These are phyloP conservation scores for Drosera capensis DNA, from an alignment of 148 eudicot species.

Conservation along the genomic window DNA sequence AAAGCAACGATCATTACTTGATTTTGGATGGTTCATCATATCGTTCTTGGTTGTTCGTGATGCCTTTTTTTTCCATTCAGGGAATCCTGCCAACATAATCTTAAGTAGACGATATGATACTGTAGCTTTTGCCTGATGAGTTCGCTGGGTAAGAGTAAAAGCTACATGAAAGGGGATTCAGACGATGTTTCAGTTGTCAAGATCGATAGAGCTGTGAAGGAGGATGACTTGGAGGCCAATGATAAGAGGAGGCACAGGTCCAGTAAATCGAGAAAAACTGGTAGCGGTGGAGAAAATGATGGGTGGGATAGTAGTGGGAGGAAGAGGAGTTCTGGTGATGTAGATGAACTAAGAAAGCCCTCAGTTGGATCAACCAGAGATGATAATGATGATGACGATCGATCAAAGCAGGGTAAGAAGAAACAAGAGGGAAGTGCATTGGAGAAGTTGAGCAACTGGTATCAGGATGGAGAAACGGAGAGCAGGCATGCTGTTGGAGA, in stretches of 20 bases:
- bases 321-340: constrained; percentile 45
- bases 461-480: constrained; percentile 63
- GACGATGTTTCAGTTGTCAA: constrained; percentile 16
- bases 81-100: too few relatives aligned
- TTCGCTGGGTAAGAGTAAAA: constrained; percentile 32
- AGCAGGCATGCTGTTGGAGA: constrained; percentile 38
- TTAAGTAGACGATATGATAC: too few relatives aligned
- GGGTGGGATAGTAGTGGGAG: constrained; percentile 40
- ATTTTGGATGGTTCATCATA: too few relatives aligned
- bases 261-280: constrained; percentile 38
- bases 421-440: constrained; percentile 59
- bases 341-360: constrained; percentile 40
- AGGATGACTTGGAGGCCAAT: constrained; percentile 39
- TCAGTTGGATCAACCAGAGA: constrained; percentile 41
- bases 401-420: constrained; percentile 35
- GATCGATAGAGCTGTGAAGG: constrained; percentile 26
- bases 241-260: constrained; percentile 48
- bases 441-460: constrained; percentile 74
- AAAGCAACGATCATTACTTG: too few relatives aligned
- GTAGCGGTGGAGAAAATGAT: constrained; percentile 43
- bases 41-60: too few relatives aligned
- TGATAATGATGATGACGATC: constrained; percentile 48
- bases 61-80: too few relatives aligned
- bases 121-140: constrained; percentile 21
- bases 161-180: constrained; percentile 17